These are phyloP conservation scores for Sherardia arvensis DNA, from an alignment of 257 asterid species.

Conservation along the genomic window DNA sequence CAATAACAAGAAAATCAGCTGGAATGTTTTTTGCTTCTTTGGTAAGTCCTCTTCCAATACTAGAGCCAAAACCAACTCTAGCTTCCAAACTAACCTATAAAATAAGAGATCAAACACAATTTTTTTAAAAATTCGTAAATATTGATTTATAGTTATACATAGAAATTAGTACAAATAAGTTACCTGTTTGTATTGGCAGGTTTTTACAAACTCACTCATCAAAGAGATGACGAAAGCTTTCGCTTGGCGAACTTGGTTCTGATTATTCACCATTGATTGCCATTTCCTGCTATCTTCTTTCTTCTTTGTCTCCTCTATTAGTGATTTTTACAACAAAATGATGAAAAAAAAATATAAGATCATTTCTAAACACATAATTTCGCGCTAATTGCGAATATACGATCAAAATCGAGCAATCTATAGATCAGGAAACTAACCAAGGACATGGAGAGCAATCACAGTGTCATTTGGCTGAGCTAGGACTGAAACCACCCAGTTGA, in stretches of 20 bases:
- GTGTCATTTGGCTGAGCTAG: constrained; percentile 66
- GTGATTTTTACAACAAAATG: too few relatives aligned
- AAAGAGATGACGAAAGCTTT: constrained; percentile 60
- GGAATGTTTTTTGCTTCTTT: constrained; percentile 47
- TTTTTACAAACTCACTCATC: constrained; percentile 52
- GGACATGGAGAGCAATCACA: constrained; percentile 50
- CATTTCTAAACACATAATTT: too few relatives aligned
- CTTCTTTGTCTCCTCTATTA: constrained; percentile 30
- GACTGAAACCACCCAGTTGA: constrained; percentile 46
- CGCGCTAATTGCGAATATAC: not conserved
- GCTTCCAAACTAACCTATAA: constrained; percentile 67
- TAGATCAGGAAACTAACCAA: constrained; percentile 34
- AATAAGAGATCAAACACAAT: too few relatives aligned
- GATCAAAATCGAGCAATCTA: too few relatives aligned
- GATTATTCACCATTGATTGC: constrained; percentile 32
- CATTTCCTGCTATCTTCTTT: constrained; percentile 32
- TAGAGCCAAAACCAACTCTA: constrained; percentile 49
- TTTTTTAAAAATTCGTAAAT: too few relatives aligned
- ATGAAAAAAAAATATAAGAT: too few relatives aligned
- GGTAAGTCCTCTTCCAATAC: constrained; percentile 43
- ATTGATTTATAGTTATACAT: not conserved
- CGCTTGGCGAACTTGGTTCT: constrained; percentile 53
- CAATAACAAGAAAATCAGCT: constrained; percentile 58
- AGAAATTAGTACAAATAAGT: not conserved
- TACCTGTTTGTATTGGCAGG: constrained; percentile 56